These are phyloP conservation scores for Exsudoporus frostii DNA, from an alignment of 768 basidiomycete species.

Conservation along the genomic window DNA sequence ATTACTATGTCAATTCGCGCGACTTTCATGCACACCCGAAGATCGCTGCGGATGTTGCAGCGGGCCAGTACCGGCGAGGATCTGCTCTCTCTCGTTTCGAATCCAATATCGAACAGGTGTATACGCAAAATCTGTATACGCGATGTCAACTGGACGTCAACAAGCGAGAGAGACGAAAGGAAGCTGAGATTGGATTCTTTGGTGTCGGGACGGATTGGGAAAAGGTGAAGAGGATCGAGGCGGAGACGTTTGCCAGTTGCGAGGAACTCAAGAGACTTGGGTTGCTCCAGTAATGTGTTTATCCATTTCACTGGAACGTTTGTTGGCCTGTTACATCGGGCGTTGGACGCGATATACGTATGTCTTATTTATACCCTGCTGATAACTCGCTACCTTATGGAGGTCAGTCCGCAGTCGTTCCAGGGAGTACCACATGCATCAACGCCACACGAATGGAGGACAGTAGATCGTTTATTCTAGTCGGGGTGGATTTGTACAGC, in stretches of 20 bases:
- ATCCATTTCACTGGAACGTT: conserved; percentile 2
- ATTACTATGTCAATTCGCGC: conserved; percentile 78
- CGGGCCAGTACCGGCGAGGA: conserved; percentile 33
- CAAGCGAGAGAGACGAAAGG: conserved; percentile 63
- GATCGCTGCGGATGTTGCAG: conserved; percentile 69
- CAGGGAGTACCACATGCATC: neutral
- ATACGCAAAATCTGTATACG: conserved; percentile 64
- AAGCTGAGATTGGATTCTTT: conserved; percentile 81
- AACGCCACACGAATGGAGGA: conserved; percentile 18
- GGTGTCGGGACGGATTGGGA: conserved; percentile 93
- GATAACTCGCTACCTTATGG: neutral
- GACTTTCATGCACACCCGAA: conserved; percentile 76
- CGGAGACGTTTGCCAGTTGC: conserved; percentile 71
- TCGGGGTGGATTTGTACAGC: conserved; percentile 10
- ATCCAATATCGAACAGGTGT: conserved; percentile 67
- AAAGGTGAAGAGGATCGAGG: conserved; percentile 71
- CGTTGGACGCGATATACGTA: conserved; percentile 3
- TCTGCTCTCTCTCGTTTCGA: conserved; percentile 62
- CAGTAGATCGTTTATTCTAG: conserved; percentile 13
- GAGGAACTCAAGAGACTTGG: conserved; percentile 70
- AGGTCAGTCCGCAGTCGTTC: neutral
- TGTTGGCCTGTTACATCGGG: neutral
- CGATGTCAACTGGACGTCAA: conserved; percentile 73
- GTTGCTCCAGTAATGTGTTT: conserved; percentile 39
- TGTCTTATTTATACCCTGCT: conserved; percentile 31